phyloP scores from a whole-genome alignment of 1,284 basidiomycete species.

The Fomitopsis schrenkii region DNA sequence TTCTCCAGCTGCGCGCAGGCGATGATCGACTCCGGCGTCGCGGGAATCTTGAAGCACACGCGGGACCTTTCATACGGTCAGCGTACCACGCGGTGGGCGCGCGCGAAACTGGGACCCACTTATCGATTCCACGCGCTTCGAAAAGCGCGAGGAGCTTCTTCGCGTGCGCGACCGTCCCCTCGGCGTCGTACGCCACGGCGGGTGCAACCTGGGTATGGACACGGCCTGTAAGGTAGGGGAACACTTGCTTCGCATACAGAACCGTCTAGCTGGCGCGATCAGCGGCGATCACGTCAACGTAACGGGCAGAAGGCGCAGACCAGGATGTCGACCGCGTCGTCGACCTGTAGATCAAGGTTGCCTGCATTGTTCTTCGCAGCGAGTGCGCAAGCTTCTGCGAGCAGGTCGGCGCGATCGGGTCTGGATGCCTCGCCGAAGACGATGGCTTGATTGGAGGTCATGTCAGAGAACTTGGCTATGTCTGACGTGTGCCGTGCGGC shows the following conservation, averaged over 20 bases:
- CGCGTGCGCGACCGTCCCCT: conserved; percentile 42
- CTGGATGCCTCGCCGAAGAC: conserved; percentile 33
- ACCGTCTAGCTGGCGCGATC: conserved; percentile 33
- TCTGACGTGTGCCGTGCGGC: conserved; percentile 33
- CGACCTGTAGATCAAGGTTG: conserved; percentile 28
- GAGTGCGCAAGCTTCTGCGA: conserved; percentile 33
- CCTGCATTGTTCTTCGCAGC: conserved; percentile 19
- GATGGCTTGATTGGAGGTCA: conserved; percentile 52
- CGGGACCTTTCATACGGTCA: conserved; percentile 28
- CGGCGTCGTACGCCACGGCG: conserved; percentile 37
- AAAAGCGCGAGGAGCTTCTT: conserved; percentile 39
- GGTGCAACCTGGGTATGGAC: conserved; percentile 46
- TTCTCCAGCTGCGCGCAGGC: conserved; percentile 40
- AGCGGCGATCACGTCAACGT: neutral
- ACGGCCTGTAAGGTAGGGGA: conserved; percentile 40
- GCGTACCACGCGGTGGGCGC: neutral
- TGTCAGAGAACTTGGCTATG: conserved; percentile 36
- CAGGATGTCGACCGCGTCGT: conserved; percentile 37
- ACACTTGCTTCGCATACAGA: conserved; percentile 39
- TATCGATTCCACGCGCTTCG: conserved; percentile 35
- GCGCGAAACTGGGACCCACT: conserved; percentile 29
- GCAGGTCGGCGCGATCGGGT: conserved; percentile 30
- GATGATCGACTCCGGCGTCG: conserved; percentile 40
- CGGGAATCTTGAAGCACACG: conserved; percentile 50
- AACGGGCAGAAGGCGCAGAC: conserved; percentile 22